Evolutionary conservation across 768 basidiomycete genomes (phyloP).

Genomic region (Hysterangium stoloniferum): DNA sequence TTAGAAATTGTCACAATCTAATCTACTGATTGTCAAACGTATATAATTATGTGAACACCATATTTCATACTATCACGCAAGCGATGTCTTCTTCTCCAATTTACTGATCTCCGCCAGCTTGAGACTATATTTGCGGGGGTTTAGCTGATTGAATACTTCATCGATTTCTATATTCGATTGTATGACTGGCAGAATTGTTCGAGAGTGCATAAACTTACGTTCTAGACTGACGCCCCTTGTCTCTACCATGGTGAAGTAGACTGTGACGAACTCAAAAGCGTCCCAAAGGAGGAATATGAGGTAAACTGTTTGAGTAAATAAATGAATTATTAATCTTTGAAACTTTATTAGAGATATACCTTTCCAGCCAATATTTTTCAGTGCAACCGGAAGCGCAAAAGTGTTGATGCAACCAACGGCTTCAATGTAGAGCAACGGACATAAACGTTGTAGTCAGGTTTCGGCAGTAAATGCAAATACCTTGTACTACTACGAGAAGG

Average conservation of each 20-base stretch:
- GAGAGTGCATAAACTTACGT: constrained; percentile 24
- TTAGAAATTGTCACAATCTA: too few relatives aligned
- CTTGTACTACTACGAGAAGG: constrained; percentile 1
- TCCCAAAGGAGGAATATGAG: constrained; percentile 45
- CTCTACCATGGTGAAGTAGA: constrained; percentile 44
- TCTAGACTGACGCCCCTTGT: constrained; percentile 45
- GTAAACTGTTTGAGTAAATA: constrained; percentile 31
- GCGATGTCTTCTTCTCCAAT: too few relatives aligned
- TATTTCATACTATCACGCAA: too few relatives aligned
- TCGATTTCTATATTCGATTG: constrained; percentile 22
- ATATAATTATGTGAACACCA: too few relatives aligned
- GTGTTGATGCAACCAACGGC: constrained; percentile 41
- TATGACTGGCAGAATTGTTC: constrained; percentile 15
- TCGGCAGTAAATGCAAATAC: constrained; percentile 29
- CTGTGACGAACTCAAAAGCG: constrained; percentile 36
- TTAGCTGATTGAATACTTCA: constrained; percentile 18
- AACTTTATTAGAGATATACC: constrained; percentile 22
- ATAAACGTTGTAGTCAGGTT: too few relatives aligned
- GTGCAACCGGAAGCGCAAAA: constrained; percentile 42
- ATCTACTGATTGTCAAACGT: too few relatives aligned
- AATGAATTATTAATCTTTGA: neutral
- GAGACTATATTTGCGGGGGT: constrained; percentile 17
- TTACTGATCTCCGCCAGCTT: too few relatives aligned
- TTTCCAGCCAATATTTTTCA: constrained; percentile 40
- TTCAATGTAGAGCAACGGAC: constrained; percentile 41